A percentile compares a stretch with the other conserved stretches of the same genome.
phyloP scores from a whole-genome alignment of 768 basidiomycete species.

The Mycena metata region DNA sequence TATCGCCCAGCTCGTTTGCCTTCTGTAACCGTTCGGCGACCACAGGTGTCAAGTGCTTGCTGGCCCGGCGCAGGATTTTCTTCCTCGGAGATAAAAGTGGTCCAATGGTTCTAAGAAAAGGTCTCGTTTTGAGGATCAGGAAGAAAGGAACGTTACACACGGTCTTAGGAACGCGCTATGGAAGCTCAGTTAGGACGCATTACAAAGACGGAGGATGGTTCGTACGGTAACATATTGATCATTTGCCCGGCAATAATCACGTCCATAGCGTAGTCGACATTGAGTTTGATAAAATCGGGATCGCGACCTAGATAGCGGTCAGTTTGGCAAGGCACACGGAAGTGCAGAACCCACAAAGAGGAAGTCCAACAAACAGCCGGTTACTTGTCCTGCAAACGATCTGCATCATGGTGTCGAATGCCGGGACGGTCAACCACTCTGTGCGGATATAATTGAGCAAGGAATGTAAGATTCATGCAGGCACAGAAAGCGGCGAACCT shows the following conservation, averaged over 20 bases:
- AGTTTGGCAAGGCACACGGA: neutral
- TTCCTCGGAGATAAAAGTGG: slow-evolving; percentile 30
- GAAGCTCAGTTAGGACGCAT: neutral
- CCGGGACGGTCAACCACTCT: slow-evolving; percentile 31
- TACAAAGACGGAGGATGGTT: neutral
- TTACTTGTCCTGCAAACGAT: slow-evolving; percentile 25
- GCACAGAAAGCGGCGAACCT: slow-evolving; percentile 36
- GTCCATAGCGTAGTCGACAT: slow-evolving; percentile 45
- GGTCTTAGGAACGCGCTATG: slow-evolving; percentile 42
- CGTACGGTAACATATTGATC: slow-evolving; percentile 44
- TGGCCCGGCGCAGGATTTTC: slow-evolving; percentile 28
- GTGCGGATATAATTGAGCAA: neutral
- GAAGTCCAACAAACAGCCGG: slow-evolving; percentile 28
- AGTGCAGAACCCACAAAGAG: slow-evolving; percentile 31
- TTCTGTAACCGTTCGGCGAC: slow-evolving; percentile 33
- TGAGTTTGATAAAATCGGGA: slow-evolving; percentile 35
- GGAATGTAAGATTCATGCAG: neutral
- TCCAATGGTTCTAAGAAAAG: slow-evolving; percentile 16
- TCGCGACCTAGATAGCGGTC: slow-evolving; percentile 24
- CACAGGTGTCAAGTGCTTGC: slow-evolving; percentile 37
- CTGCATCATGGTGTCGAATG: slow-evolving; percentile 34
- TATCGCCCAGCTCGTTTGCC: slow-evolving; percentile 31
- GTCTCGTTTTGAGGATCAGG: neutral
- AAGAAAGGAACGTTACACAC: slow-evolving; percentile 38
- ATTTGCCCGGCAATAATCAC: slow-evolving; percentile 42